Base-by-base conservation (phyloP, 495 filamentous ascomycete species). In the Xylaria nigripes region DNA sequence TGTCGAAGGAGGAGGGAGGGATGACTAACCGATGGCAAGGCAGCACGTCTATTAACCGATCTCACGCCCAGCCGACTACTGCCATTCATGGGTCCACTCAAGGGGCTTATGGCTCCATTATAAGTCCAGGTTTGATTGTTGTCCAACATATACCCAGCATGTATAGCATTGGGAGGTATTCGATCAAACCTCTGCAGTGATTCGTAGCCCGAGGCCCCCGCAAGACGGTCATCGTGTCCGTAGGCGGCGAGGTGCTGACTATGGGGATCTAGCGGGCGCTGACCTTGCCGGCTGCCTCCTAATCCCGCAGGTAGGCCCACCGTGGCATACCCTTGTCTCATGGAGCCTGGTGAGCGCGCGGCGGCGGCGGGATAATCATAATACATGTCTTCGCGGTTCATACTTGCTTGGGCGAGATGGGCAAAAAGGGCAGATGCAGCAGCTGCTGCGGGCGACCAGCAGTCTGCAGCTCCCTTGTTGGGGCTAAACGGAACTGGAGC, bases 221-320 rank as follows among this genome's bases (percentile, higher is more conserved):
- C 69, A 60, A 70, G 68, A 29, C 67, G 65, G 45, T 73, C 66
- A 50, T 76, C 70, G 45, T 61, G 60, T 46, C 79, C 79, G 68
- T 83, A 85, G 24, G 64, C 61, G 18, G 59, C 57, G 27, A 71
- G 55, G 23, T 71, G 62, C 51, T 71, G 73, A 48, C 61, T 59
- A 23, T 68, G 55, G 44, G 65, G 58, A 9, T 75, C 72, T 50
- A 76, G 64, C 30, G 68, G 71, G 16, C 70, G 70, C 57, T 75
- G 89, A 78, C 62, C 83, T 72, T 60, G 84, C 83, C 58, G 86
- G 69, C 67, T 86, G 78, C 61, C 84, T 25, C 71, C 81, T 40
- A 89, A 75, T 30, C 82, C 81, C 59, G 84, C 78, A 36, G 81
- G 58, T 32, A 66, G 46, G 46, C 64, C 64, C 25, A 66, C 78